Evolutionary conservation across 768 basidiomycete species (phyloP).

Genomic region (Auricularia sp.): DNA sequence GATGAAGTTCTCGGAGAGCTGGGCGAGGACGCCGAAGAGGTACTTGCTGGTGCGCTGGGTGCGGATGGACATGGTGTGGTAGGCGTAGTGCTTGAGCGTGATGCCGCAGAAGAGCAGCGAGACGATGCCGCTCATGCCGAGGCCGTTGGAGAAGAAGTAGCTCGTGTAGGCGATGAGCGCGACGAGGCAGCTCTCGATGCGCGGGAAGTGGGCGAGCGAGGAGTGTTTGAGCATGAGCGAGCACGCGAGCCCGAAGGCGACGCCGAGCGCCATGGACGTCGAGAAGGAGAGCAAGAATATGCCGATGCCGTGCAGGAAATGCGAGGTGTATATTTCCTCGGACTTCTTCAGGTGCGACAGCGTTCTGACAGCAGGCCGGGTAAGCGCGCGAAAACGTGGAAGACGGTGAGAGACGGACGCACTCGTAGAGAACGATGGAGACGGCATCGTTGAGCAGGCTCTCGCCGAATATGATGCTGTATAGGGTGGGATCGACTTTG

Average conservation of each 20-base stretch:
- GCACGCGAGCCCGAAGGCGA: conserved; percentile 81
- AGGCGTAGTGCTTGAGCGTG: conserved; percentile 99
- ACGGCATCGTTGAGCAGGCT: conserved; percentile 96
- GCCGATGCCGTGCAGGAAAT: conserved; percentile 92
- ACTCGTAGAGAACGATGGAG: conserved; percentile 99
- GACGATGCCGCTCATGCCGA: conserved; percentile 92
- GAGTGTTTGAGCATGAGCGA: conserved; percentile 94
- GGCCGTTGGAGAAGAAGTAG: conserved; percentile 97
- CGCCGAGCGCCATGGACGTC: conserved; percentile 89
- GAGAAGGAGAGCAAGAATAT: conserved; percentile 95
- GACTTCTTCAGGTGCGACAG: conserved; percentile 84
- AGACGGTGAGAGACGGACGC: conserved; percentile 29
- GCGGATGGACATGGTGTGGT: conserved; percentile 94
- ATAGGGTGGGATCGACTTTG: conserved; percentile 97
- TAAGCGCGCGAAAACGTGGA: neutral
- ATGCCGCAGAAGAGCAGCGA: conserved; percentile 97
- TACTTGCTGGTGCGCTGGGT: conserved; percentile 93
- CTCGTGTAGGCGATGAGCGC: conserved; percentile 90
- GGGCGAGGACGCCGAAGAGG: conserved; percentile 88
- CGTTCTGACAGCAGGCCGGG: conserved; percentile 43
- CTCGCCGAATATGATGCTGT: conserved; percentile 96
- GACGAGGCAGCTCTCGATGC: conserved; percentile 94
- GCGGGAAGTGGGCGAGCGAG: conserved; percentile 74
- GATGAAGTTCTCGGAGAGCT: conserved; percentile 97
- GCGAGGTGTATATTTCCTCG: conserved; percentile 69